Evolutionary conservation across 2,329 filamentous ascomycete species (phyloP), one percentile per base, ranked within the genome.

Genomic region (Raffaelea arxii): DNA sequence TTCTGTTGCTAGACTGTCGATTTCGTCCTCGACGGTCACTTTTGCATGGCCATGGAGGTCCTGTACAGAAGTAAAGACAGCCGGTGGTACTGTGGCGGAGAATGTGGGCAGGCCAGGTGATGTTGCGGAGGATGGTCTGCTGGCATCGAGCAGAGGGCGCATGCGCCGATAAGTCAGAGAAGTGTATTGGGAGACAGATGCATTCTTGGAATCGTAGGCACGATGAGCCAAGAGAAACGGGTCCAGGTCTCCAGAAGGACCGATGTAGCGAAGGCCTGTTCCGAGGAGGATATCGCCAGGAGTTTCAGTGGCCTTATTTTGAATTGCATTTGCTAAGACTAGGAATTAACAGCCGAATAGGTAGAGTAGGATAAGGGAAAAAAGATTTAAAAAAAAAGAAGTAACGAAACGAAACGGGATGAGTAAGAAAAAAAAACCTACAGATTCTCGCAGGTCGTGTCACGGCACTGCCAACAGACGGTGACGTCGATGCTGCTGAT

Each of bases 211-310:
- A 23, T 47, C 19, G 25, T 9, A 18, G 6, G 16, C 12, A 6
- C 46, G 36, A 3, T 37, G 41, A 3, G 46, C 41, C 10, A 47
- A 14, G 9, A 47, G 46, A 16, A 40, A 47, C 22, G 46, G 25
- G 21, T 47, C 46, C 7, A 47, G 22, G 19, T 47, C 46, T 3
- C 46, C 46, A 2, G 46, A 43, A 10, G 37, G 41, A 11, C 46
- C 46, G 14, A 44, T 23, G 21, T 40, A 47, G 16, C 46, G 46
- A 11, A 14, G 27, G n/a, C 23, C 19, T 10, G n/a, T 6, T 10
- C 10, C 37, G 6, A n/a, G 4, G 5, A 25, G 23, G 12, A 27
- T 32, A 6, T 27, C 24, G 41, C 7, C 19, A 4, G 32, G 16
- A 10, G 2, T n/a, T 12, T 24, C 25, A 5, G 5, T 12, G 19